Evolutionary conservation across 768 basidiomycete genomes (phyloP).

Genomic region (Strobilomyces echinocephalus): DNA sequence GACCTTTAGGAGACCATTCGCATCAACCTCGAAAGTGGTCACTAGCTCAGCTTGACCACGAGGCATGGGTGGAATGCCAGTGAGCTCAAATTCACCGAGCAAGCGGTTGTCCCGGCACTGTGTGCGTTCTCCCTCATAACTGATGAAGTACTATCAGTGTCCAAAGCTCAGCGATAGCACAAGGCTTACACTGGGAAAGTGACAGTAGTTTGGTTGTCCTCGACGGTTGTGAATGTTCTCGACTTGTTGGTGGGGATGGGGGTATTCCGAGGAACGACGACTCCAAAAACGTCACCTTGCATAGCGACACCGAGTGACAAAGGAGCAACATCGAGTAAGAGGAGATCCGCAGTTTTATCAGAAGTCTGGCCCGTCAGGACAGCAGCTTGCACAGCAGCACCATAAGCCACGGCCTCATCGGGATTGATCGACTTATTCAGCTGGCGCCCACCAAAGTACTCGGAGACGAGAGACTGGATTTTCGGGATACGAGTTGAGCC

Average conservation of each 20-base stretch:
- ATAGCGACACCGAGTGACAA: slow-evolving; percentile 99
- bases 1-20: slow-evolving; percentile 98
- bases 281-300: slow-evolving; percentile 99
- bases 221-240: slow-evolving; percentile 97
- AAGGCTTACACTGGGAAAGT: slow-evolving; percentile 91
- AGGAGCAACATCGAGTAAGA: slow-evolving; percentile 97
- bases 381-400: slow-evolving; percentile 98
- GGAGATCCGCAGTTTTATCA: slow-evolving; percentile 97
- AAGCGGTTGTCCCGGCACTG: slow-evolving; percentile 99
- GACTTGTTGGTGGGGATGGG: slow-evolving; percentile 99
- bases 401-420: slow-evolving; percentile 99
- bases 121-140: slow-evolving; percentile 98
- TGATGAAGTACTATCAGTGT: slow-evolving; percentile 24
- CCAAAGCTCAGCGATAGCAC: not conserved
- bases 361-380: slow-evolving; percentile 98
- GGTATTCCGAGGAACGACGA: slow-evolving; percentile 98
- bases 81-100: slow-evolving; percentile 99
- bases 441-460: slow-evolving; percentile 96
- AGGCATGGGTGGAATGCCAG: slow-evolving; percentile 97
- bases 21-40: slow-evolving; percentile 99
- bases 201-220: slow-evolving; percentile 99
- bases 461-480: slow-evolving; percentile 96
- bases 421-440: slow-evolving; percentile 99
- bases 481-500: slow-evolving; percentile 99
- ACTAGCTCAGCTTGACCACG: slow-evolving; percentile 99